A percentile compares a stretch with the other conserved stretches of the same genome.
Evolutionary conservation across 768 basidiomycete genomes (phyloP).

Genomic region (Rhodotorula graminis): DNA sequence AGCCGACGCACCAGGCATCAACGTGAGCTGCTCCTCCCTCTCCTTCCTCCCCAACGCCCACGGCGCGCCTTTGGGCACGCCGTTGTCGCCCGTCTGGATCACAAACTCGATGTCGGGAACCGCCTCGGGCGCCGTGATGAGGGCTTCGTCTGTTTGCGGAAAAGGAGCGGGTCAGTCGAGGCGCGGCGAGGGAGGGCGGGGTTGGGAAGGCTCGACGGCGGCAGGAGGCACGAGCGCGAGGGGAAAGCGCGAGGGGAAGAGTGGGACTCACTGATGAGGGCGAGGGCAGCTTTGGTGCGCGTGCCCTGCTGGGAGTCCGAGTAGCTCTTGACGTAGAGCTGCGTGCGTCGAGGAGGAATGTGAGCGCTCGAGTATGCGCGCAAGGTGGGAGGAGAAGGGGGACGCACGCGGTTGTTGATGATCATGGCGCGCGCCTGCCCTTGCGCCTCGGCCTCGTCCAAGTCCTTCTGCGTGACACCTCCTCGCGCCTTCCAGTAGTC

Average conservation of each 20-base stretch:
- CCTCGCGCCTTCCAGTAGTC: constrained; percentile 20
- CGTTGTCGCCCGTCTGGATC: constrained; percentile 32
- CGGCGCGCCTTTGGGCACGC: constrained; percentile 12
- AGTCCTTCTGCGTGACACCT: constrained; percentile 16
- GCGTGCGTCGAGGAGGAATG: not conserved
- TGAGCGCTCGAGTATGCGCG: too few relatives aligned
- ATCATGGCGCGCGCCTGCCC: constrained; percentile 32
- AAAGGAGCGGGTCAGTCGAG: too few relatives aligned
- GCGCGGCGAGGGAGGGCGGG: not conserved
- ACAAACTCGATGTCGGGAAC: constrained; percentile 41
- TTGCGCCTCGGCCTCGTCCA: constrained; percentile 23
- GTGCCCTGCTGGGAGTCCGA: constrained; percentile 16
- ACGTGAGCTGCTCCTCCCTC: constrained; percentile 12
- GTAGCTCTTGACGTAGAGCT: constrained; percentile 29
- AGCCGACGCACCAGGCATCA: constrained; percentile 20
- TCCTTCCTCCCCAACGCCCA: constrained; percentile 31
- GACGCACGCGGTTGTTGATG: constrained; percentile 26
- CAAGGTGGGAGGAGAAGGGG: too few relatives aligned
- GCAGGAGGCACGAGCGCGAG: not conserved
- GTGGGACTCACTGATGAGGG: constrained; percentile 26
- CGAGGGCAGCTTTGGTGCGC: constrained; percentile 26
- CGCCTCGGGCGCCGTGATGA: constrained; percentile 34
- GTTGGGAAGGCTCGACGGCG: not conserved
- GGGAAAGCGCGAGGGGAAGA: not conserved
- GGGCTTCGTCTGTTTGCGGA: constrained; percentile 25